These are phyloP conservation scores for Coelastrella sp. DNA, from an alignment of 139 green algal species.

Conservation along the genomic window DNA sequence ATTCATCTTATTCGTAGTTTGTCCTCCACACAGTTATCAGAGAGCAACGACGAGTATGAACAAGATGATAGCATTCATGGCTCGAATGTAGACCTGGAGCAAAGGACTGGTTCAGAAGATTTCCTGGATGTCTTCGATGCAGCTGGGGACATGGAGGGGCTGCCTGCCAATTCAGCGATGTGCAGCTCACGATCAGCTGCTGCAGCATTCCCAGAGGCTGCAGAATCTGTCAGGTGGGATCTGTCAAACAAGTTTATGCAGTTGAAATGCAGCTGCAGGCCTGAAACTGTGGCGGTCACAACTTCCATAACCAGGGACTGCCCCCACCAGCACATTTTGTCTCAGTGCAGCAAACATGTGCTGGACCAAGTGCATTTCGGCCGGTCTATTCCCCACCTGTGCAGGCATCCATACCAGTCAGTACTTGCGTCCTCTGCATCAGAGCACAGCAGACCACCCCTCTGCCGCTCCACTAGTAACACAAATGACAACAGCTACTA, in stretches of 20 bases:
- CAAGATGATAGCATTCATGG: constrained; percentile 1
- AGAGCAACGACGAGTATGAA: neutral
- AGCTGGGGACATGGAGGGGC: neutral
- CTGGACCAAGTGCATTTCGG: no score
- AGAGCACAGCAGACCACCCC: neutral
- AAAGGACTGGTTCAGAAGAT: neutral
- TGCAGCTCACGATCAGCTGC: neutral
- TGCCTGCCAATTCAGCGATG: neutral
- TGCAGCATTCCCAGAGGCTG: no score
- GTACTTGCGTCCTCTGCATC: neutral
- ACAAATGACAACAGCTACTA: neutral
- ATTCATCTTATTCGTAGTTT: neutral
- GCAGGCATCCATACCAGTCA: neutral
- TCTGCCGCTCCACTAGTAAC: neutral
- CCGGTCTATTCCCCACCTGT: neutral
- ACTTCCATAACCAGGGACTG: no score
- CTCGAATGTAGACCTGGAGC: neutral
- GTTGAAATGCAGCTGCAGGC: no score
- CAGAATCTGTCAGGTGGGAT: no score
- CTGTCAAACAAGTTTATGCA: no score
- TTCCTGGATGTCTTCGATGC: neutral
- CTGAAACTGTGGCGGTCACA: no score
- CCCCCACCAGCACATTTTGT: no score
- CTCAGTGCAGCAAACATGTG: no score
- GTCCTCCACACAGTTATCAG: neutral